Conservation (phyloP, 768 basidiomycete genomes). For the Kwoniella sp. region DNA sequence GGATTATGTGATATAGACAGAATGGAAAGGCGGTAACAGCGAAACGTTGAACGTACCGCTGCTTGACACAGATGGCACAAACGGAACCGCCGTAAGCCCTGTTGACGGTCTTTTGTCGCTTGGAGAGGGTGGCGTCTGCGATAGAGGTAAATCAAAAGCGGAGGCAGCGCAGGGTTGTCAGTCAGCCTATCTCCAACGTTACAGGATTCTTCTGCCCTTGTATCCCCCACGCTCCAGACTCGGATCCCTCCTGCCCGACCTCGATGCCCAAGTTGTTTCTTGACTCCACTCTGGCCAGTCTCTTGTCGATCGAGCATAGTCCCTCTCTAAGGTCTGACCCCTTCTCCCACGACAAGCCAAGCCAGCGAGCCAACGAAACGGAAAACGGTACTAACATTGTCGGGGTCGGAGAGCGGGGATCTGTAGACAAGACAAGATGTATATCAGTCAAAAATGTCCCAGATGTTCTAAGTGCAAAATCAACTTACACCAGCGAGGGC, state of each 20-base stretch:
- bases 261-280: too few relatives aligned
- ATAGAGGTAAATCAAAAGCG: not conserved
- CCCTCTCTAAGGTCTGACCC: too few relatives aligned
- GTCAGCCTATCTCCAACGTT: not conserved
- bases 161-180: not conserved
- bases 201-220: not conserved
- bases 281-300: too few relatives aligned
- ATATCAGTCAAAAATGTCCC: conserved; percentile 24
- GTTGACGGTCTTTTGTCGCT: conserved; percentile 94
- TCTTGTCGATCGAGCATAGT: too few relatives aligned
- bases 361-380: too few relatives aligned
- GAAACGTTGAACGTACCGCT: conserved; percentile 66
- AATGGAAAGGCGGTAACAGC: not conserved
- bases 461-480: conserved; percentile 9
- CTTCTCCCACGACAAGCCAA: too few relatives aligned
- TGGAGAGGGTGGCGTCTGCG: conserved; percentile 84
- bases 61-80: conserved; percentile 93
- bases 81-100: conserved; percentile 97
- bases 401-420: conserved; percentile 94
- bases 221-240: not conserved
- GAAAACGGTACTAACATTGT: conserved; percentile 60
- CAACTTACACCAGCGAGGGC: conserved; percentile 86
- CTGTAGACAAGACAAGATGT: conserved; percentile 58
- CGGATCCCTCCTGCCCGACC: not conserved
- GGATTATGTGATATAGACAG: not conserved